Percentiles rank a stretch among this genome's conserved stretches.
Evolutionary conservation across 2,329 filamentous ascomycete genomes (phyloP).

Genomic region (Sphaerulina populicola): DNA sequence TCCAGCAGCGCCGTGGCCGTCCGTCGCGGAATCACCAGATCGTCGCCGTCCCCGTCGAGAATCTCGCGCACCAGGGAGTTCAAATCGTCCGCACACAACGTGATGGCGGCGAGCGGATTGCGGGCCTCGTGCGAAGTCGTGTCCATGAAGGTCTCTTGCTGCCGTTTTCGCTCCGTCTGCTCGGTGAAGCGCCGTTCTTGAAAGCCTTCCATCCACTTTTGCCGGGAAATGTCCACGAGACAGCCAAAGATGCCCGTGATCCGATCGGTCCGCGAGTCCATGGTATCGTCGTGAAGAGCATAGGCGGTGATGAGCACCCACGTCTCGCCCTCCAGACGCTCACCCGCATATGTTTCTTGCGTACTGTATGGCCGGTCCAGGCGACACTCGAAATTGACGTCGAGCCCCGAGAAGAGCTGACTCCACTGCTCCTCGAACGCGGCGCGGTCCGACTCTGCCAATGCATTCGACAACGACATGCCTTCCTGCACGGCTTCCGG

Average conservation of each 20-base stretch:
- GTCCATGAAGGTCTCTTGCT: constrained; percentile 28
- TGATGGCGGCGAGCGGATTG: constrained; percentile 38
- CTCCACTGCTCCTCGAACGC: constrained; percentile 13
- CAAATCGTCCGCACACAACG: constrained; percentile 38
- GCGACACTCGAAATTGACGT: constrained; percentile 28
- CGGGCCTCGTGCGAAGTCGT: constrained; percentile 36
- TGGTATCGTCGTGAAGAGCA: constrained; percentile 6
- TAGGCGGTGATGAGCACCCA: constrained; percentile 12
- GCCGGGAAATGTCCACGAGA: constrained; percentile 34
- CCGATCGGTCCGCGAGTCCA: neutral
- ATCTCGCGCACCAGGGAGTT: constrained; percentile 3
- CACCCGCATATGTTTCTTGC: constrained; percentile 8
- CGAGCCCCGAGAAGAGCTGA: constrained; percentile 10
- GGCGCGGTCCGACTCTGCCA: constrained; percentile 14
- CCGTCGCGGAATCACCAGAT: neutral
- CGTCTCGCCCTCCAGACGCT: constrained; percentile 8
- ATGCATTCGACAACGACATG: constrained; percentile 11
- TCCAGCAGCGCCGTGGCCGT: constrained; percentile 15
- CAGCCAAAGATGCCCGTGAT: constrained; percentile 34
- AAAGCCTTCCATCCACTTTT: constrained; percentile 36
- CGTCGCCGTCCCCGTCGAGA: neutral
- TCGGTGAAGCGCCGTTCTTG: constrained; percentile 34
- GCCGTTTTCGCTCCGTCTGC: constrained; percentile 31
- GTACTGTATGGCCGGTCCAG: constrained; percentile 8
- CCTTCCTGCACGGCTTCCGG: neutral